These are phyloP conservation scores for Cryphonectria japonica DNA, from an alignment of 2,329 filamentous ascomycete species.

Conservation along the genomic window DNA sequence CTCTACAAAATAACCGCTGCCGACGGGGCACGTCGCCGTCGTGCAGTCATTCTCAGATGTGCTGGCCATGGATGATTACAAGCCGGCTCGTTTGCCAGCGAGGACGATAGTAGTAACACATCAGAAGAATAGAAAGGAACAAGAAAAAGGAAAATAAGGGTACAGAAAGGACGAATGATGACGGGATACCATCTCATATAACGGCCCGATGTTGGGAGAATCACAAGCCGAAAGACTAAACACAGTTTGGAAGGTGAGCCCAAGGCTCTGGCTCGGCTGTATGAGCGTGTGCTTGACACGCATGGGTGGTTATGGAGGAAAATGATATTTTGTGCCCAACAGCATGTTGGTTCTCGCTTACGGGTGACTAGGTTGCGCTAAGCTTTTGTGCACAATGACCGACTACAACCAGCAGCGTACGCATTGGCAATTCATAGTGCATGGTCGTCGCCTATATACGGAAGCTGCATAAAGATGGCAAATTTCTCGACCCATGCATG, in stretches of 20 bases:
- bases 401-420: neutral
- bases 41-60: constrained; percentile 31
- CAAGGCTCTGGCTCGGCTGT: neutral
- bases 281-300: constrained; percentile 6
- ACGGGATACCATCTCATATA: constrained; percentile 16
- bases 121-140: neutral
- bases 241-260: constrained; percentile 10
- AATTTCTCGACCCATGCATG: neutral
- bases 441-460: neutral
- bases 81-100: neutral
- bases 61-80: constrained; percentile 28
- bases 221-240: constrained; percentile 1
- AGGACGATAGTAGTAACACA: neutral
- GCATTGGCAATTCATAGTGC: neutral
- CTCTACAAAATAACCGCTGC: constrained; percentile 30
- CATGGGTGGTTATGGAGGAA: neutral
- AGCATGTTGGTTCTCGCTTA: constrained; percentile 4
- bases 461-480: neutral
- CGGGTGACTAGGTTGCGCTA: neutral
- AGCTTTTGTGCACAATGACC: neutral
- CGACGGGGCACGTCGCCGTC: constrained; percentile 30
- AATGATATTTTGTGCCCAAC: neutral
- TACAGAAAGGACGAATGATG: neutral
- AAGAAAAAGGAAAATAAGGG: neutral
- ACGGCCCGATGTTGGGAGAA: constrained; percentile 11